Percentiles rank a stretch among this genome's conserved stretches.
Conservation (phyloP, 495 filamentous ascomycete genomes). For the Aeminium ludgeri region DNA sequence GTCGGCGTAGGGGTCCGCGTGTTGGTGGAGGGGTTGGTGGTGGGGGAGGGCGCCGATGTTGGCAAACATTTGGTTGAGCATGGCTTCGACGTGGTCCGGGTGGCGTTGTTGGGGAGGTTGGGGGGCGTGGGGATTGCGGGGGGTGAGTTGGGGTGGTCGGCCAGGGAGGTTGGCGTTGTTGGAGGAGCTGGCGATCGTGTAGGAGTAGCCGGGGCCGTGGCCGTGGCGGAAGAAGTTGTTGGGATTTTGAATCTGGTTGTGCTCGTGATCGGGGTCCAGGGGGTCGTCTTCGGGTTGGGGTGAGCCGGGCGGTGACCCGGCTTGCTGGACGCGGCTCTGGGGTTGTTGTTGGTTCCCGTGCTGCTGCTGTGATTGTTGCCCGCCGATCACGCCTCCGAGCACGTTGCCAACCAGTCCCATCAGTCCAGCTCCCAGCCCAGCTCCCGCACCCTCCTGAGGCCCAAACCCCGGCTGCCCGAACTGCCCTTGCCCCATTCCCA, state of each 20-base stretch:
- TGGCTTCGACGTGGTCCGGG: slow-evolving; percentile 12
- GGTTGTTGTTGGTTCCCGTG: neutral
- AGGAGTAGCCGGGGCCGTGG: slow-evolving; percentile 2
- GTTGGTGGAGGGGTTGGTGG: too few species aligned
- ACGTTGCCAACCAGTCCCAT: slow-evolving; percentile 1
- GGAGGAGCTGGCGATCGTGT: slow-evolving; percentile 2
- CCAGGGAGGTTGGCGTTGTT: neutral
- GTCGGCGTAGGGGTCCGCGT: too few species aligned
- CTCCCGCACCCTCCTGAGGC: too few species aligned
- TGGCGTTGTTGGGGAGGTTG: slow-evolving; percentile 12
- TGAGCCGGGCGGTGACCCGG: slow-evolving; percentile 2
- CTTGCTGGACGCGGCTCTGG: neutral
- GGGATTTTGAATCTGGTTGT: too few species aligned
- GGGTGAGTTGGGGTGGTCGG: slow-evolving; percentile 12
- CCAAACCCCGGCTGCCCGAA: neutral
- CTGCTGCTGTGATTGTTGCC: slow-evolving; percentile 3
- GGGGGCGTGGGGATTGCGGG: slow-evolving; percentile 20
- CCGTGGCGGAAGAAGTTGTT: slow-evolving; percentile 3
- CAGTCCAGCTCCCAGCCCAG: neutral
- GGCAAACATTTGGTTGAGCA: slow-evolving; percentile 13
- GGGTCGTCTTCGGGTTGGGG: neutral
- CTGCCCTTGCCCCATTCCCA: neutral
- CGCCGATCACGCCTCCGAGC: neutral
- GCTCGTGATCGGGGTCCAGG: neutral
- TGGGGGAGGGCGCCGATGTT: slow-evolving; percentile 7